Percentiles rank a stretch among this genome's conserved stretches.
Conservation (phyloP, 106 monocot genomes). For the Chionographis japonica region DNA sequence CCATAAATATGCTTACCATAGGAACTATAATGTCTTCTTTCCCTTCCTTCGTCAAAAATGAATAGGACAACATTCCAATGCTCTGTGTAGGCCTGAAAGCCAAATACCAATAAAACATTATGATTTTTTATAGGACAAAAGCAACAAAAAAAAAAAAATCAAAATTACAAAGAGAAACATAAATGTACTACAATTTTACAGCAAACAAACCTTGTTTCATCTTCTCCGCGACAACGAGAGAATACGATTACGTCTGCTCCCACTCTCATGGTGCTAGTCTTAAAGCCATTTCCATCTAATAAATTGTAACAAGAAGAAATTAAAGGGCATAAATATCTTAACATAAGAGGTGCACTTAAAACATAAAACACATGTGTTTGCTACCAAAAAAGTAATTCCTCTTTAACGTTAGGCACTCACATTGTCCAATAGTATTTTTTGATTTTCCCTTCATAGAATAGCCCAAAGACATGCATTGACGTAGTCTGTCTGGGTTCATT, state of each 20-base stretch:
- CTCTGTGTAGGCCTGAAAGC: conserved; percentile 67
- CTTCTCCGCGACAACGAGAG: neutral
- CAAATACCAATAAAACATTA: neutral
- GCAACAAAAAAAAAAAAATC: no score
- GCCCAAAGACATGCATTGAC: neutral
- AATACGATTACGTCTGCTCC: conserved; percentile 1
- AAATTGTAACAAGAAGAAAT: neutral
- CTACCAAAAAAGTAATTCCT: no score
- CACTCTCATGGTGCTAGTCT: neutral
- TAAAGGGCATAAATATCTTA: no score
- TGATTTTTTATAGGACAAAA: no score
- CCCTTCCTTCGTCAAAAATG: conserved; percentile 68
- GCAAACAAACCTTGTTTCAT: neutral
- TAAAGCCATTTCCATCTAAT: conserved; percentile 3
- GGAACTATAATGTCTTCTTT: conserved; percentile 98
- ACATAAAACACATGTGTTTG: no score
- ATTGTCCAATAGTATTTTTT: conserved; percentile 2
- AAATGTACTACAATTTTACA: no score
- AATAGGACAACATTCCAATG: conserved; percentile 94
- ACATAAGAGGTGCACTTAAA: no score
- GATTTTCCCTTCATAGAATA: neutral
- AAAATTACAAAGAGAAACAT: no score
- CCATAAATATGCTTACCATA: conserved; percentile 48
- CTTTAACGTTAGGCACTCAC: neutral
- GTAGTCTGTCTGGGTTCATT: neutral